phyloP scores from a whole-genome alignment of 495 filamentous ascomycete species.

The Neurospora sp. region DNA sequence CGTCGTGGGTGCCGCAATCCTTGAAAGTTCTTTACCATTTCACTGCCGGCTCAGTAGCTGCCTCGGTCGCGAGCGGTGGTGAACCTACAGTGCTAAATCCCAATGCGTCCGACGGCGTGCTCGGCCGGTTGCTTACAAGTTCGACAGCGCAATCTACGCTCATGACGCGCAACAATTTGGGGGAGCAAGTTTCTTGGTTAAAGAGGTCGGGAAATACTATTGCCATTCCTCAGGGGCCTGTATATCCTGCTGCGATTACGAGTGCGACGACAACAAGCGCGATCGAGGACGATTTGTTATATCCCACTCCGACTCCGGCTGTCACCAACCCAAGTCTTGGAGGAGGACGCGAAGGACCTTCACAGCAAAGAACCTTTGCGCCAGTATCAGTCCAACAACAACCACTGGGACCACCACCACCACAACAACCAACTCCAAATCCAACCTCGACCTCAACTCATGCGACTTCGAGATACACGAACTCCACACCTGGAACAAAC shows the following conservation, averaged over 20 bases:
- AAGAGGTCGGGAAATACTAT: not conserved
- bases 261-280: not conserved
- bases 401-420: not conserved
- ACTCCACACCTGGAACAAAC: not conserved
- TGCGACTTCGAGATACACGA: not conserved
- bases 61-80: not conserved
- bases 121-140: slow-evolving; percentile 15
- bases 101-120: slow-evolving; percentile 20
- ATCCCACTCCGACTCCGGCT: not conserved
- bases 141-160: not conserved
- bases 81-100: slow-evolving; percentile 11
- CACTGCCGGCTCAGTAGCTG: slow-evolving; percentile 3
- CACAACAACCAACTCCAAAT: not conserved
- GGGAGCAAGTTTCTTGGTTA: slow-evolving; percentile 14
- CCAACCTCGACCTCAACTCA: not conserved
- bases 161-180: slow-evolving; percentile 49
- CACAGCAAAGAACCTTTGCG: not conserved
- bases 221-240: not conserved
- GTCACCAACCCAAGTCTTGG: not conserved
- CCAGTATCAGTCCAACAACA: not conserved
- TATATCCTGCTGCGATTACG: not conserved
- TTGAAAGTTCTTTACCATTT: slow-evolving; percentile 6
- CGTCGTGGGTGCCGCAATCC: not conserved
- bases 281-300: not conserved
- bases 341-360: not conserved